These are phyloP conservation scores for Discostella pseudostelligera DNA, from an alignment of 108 stramenopile species.

Conservation along the genomic window DNA sequence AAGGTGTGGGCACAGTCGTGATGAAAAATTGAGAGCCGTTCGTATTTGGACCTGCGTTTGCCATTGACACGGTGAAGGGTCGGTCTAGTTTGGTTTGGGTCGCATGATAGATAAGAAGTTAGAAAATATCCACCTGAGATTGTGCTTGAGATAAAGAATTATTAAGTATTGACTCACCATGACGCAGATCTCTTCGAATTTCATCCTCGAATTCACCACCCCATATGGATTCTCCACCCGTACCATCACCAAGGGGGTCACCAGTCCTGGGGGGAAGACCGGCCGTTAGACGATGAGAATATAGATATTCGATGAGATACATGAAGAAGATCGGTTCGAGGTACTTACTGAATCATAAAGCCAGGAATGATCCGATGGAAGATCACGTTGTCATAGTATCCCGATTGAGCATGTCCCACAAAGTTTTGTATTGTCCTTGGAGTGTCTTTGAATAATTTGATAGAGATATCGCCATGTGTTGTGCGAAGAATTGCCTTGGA, in stretches of 20 bases:
- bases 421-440: conserved; percentile 97
- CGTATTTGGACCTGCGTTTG: conserved; percentile 90
- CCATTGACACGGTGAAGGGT: conserved; percentile 98
- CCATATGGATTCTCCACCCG: conserved; percentile 99
- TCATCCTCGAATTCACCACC: conserved; percentile 99
- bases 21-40: conserved; percentile 67
- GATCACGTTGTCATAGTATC: conserved; percentile 97
- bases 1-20: conserved; percentile 93
- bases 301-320: too few relatives aligned
- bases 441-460: conserved; percentile 88
- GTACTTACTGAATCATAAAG: conserved; percentile 99
- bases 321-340: too few relatives aligned
- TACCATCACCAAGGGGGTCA: conserved; percentile 98
- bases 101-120: conserved; percentile 48
- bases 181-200: conserved; percentile 71
- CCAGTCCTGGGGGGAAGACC: too few relatives aligned
- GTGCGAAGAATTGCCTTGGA: conserved; percentile 91
- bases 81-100: conserved; percentile 95
- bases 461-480: conserved; percentile 94
- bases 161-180: conserved; percentile 9
- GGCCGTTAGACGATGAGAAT: too few relatives aligned
- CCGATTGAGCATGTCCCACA: conserved; percentile 79
- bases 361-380: conserved; percentile 95
- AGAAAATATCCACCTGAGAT: conserved; percentile 3
- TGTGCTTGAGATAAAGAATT: too few relatives aligned